Evolutionary conservation across 1,284 basidiomycete species (phyloP).

Genomic region (Cutaneotrichosporon dermatis): DNA sequence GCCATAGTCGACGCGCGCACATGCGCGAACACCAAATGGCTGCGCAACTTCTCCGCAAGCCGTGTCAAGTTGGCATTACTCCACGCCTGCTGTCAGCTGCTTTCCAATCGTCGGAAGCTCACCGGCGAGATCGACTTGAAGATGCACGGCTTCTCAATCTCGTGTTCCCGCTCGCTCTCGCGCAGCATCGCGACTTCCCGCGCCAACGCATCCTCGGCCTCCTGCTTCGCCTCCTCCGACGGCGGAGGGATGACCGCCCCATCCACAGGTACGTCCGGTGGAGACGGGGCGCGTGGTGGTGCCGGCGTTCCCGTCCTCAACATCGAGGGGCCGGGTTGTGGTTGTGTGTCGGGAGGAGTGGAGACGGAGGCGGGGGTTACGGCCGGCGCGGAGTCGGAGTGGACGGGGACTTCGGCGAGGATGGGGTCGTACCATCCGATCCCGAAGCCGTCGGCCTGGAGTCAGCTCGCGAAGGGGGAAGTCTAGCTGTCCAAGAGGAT

Average conservation of each 20-base stretch:
- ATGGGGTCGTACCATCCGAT: constrained; percentile 64
- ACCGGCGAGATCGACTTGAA: constrained; percentile 97
- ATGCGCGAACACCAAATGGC: constrained; percentile 88
- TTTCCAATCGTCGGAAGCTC: too few species aligned
- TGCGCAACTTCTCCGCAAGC: constrained; percentile 90
- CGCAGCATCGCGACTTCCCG: constrained; percentile 27
- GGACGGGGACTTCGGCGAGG: constrained; percentile 8
- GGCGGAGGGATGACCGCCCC: constrained; percentile 3
- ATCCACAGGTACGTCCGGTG: background rate
- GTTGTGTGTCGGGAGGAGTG: background rate
- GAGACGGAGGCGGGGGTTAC: background rate
- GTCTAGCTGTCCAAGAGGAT: too few species aligned
- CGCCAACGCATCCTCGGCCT: constrained; percentile 20
- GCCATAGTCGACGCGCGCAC: constrained; percentile 74
- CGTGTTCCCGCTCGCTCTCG: constrained; percentile 57
- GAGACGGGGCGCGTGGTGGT: background rate
- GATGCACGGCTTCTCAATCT: constrained; percentile 83
- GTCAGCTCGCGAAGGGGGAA: background rate
- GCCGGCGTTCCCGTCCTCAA: constrained; percentile 11
- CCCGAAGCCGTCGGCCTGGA: constrained; percentile 84
- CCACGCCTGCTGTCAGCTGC: constrained; percentile 72
- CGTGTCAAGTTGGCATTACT: constrained; percentile 85
- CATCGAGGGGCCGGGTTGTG: constrained; percentile 6
- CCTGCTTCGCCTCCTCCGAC: constrained; percentile 4
- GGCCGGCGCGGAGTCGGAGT: background rate